Evolutionary conservation across 106 monocot genomes (phyloP).

Genomic region (Phalaenopsis aphrodite): DNA sequence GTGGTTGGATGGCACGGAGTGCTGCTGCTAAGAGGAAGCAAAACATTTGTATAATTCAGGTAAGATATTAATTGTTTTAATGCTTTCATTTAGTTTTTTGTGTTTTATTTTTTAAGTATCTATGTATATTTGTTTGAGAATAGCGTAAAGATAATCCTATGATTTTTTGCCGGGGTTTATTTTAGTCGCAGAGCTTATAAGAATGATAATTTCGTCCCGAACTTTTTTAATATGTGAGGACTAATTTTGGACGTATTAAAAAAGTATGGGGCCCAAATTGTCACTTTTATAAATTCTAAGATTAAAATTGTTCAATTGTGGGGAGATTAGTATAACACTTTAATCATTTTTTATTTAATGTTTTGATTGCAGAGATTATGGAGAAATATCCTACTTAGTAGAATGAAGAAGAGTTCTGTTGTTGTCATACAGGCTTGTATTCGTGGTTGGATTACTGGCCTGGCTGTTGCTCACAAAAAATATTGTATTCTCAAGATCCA

Average conservation of each 20-base stretch:
- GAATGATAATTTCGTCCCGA: too few relatives aligned
- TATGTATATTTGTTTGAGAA: background rate
- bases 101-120: background rate
- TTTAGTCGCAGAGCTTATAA: too few relatives aligned
- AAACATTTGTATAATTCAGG: slow-evolving; percentile 32
- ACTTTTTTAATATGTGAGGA: too few relatives aligned
- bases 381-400: background rate
- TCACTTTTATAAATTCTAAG: too few relatives aligned
- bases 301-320: too few relatives aligned
- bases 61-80: background rate
- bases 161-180: too few relatives aligned
- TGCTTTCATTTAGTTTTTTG: background rate
- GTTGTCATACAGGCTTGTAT: slow-evolving; percentile 27
- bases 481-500: slow-evolving; percentile 28
- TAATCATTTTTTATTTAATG: background rate
- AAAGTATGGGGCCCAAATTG: too few relatives aligned
- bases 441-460: slow-evolving; percentile 26
- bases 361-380: background rate
- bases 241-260: too few relatives aligned
- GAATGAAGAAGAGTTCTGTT: background rate
- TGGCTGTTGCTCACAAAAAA: slow-evolving; percentile 4
- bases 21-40: slow-evolving; percentile 9
- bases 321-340: too few relatives aligned
- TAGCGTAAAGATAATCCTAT: too few relatives aligned
- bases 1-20: slow-evolving; percentile 25